Evolutionary conservation across 2,329 filamentous ascomycete species (phyloP).

Genomic region (Colletotrichum simmondsii): DNA sequence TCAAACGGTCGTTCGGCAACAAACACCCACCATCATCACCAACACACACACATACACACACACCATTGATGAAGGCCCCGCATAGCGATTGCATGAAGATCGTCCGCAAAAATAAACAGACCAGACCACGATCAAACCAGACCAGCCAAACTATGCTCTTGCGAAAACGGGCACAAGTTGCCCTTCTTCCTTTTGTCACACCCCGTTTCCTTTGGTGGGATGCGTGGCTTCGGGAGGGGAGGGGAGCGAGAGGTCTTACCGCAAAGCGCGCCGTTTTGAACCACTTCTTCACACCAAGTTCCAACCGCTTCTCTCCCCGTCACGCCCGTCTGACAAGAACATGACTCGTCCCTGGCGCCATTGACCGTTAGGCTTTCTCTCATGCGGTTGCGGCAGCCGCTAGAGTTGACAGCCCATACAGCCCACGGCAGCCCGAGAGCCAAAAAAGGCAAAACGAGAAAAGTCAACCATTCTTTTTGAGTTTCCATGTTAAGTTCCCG

Average conservation of each 20-base stretch:
- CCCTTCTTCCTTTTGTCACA: too few relatives aligned
- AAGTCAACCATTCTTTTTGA: not conserved
- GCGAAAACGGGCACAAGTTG: not conserved
- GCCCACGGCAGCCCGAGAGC: constrained; percentile 11
- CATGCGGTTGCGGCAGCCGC: constrained; percentile 11
- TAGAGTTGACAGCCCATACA: constrained; percentile 15
- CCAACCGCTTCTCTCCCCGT: not conserved
- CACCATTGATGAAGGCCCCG: not conserved
- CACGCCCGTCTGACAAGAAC: not conserved
- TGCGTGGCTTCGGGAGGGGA: not conserved
- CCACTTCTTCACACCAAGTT: not conserved
- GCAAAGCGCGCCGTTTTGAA: constrained; percentile 16
- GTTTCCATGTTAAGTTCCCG: not conserved
- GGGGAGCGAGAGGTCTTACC: constrained; percentile 8
- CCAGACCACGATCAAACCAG: constrained; percentile 26
- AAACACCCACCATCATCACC: not conserved
- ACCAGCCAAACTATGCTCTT: constrained; percentile 9
- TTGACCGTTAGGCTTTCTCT: constrained; percentile 25
- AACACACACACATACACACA: not conserved
- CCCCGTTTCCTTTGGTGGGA: not conserved
- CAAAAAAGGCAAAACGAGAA: not conserved
- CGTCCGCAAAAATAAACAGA: constrained; percentile 4
- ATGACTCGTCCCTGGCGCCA: constrained; percentile 30
- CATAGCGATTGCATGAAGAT: not conserved
- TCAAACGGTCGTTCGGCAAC: not conserved